These are phyloP conservation scores for Stemphylium lycopersici DNA, from an alignment of 2,329 filamentous ascomycete species.

Conservation along the genomic window DNA sequence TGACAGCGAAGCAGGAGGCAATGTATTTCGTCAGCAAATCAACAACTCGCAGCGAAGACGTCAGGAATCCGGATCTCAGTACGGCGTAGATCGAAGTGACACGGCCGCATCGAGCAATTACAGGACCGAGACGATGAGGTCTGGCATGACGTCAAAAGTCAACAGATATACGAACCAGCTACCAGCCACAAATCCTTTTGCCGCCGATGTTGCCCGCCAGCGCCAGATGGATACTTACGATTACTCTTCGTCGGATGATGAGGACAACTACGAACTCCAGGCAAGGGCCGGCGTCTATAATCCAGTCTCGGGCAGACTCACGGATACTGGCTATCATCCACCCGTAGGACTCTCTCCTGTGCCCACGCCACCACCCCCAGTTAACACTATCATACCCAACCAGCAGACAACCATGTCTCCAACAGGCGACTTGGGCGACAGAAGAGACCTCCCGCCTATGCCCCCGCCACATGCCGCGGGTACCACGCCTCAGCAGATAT, in stretches of 20 bases:
- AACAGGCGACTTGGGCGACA: conserved; percentile 40
- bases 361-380: conserved; percentile 41
- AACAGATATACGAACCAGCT: conserved; percentile 43
- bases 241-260: conserved; percentile 49
- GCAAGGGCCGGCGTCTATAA: conserved; percentile 36
- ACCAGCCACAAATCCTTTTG: conserved; percentile 43
- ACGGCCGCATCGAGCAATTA: conserved; percentile 39
- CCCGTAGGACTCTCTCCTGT: conserved; percentile 37
- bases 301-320: conserved; percentile 40
- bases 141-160: conserved; percentile 39
- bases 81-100: conserved; percentile 41
- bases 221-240: conserved; percentile 44
- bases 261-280: conserved; percentile 46
- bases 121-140: conserved; percentile 30
- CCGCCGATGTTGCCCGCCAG: conserved; percentile 27
- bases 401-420: conserved; percentile 19
- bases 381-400: conserved; percentile 18
- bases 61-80: conserved; percentile 30
- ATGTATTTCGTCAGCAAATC: conserved; percentile 50
- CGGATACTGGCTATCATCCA: conserved; percentile 46
- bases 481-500: conserved; percentile 39
- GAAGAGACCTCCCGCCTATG: conserved; percentile 30
- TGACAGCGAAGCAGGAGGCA: conserved; percentile 30
- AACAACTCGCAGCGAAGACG: conserved; percentile 45
- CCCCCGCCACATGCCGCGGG: conserved; percentile 40